phyloP scores from a whole-genome alignment of 768 basidiomycete species.

The Leccinum obscurum region DNA sequence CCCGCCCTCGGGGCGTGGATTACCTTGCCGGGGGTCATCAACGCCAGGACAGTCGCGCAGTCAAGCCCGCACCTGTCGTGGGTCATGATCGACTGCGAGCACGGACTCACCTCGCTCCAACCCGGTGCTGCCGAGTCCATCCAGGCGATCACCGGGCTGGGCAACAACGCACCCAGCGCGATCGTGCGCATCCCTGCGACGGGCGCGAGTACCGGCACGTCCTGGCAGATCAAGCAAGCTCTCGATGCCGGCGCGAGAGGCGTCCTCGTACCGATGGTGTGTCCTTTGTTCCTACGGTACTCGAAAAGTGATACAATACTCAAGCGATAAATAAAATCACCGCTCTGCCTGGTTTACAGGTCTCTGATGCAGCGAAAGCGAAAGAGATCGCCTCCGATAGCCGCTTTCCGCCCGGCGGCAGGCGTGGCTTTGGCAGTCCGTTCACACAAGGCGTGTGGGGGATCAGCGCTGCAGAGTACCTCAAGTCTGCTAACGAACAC shows the following conservation, averaged over 20 bases:
- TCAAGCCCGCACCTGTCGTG: slow-evolving; percentile 59
- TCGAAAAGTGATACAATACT: neutral
- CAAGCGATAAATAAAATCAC: neutral
- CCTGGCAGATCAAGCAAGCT: slow-evolving; percentile 73
- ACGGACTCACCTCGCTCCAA: slow-evolving; percentile 56
- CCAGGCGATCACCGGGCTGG: slow-evolving; percentile 51
- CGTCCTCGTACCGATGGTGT: slow-evolving; percentile 66
- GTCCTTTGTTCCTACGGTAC: slow-evolving; percentile 3
- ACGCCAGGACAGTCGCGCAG: slow-evolving; percentile 58
- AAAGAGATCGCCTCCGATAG: slow-evolving; percentile 54
- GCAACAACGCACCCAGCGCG: slow-evolving; percentile 46
- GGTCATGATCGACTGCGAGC: slow-evolving; percentile 70
- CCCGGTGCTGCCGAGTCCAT: slow-evolving; percentile 58
- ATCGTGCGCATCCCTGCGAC: slow-evolving; percentile 67
- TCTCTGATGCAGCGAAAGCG: slow-evolving; percentile 59
- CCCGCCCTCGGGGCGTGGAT: slow-evolving; percentile 71
- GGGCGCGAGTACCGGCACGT: slow-evolving; percentile 51
- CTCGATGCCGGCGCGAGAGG: slow-evolving; percentile 69
- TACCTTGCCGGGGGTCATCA: slow-evolving; percentile 56
- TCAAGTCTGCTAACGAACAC: slow-evolving; percentile 53
- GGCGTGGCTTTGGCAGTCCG: slow-evolving; percentile 65
- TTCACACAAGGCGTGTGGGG: slow-evolving; percentile 63
- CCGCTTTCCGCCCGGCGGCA: slow-evolving; percentile 61
- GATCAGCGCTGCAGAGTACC: slow-evolving; percentile 50
- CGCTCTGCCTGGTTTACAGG: slow-evolving; percentile 25